Conservation (phyloP, 2,329 filamentous ascomycete species). For the Fusarium nodosum region DNA sequence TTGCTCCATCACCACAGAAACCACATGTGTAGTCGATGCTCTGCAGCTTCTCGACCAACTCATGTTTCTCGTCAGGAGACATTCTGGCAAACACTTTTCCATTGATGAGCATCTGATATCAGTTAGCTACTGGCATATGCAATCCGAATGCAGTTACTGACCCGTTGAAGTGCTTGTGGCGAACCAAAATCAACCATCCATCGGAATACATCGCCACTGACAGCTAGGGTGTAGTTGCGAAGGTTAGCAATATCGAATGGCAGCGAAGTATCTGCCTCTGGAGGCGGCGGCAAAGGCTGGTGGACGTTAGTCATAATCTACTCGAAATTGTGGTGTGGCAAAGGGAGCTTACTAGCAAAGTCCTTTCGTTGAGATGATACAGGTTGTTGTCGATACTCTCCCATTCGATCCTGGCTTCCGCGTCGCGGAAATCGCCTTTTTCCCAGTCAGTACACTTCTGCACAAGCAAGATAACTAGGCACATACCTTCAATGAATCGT, state of each 20-base stretch:
- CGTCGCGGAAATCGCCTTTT: conserved; percentile 77
- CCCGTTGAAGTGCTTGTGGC: conserved; percentile 79
- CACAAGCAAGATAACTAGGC: not conserved
- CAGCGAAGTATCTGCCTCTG: conserved; percentile 82
- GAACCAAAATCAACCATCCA: conserved; percentile 95
- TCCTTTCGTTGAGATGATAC: conserved; percentile 82
- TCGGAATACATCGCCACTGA: conserved; percentile 94
- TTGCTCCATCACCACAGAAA: conserved; percentile 97
- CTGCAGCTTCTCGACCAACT: conserved; percentile 96
- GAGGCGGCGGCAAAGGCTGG: conserved; percentile 78
- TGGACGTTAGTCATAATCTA: conserved; percentile 18
- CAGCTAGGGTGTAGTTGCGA: conserved; percentile 87
- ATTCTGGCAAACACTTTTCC: conserved; percentile 97
- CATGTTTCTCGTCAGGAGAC: conserved; percentile 99
- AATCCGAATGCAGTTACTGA: conserved; percentile 53
- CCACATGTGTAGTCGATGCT: conserved; percentile 95
- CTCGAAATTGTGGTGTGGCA: not conserved
- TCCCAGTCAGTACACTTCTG: conserved; percentile 23
- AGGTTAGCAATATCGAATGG: conserved; percentile 87
- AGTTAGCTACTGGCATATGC: conserved; percentile 1
- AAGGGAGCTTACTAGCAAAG: conserved; percentile 69
- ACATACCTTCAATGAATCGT: conserved; percentile 80
- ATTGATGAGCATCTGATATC: conserved; percentile 81
- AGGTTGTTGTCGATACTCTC: conserved; percentile 92
- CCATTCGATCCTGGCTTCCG: conserved; percentile 83